phyloP scores from a whole-genome alignment of 2,329 filamentous ascomycete species.

The Penicillium sp. region DNA sequence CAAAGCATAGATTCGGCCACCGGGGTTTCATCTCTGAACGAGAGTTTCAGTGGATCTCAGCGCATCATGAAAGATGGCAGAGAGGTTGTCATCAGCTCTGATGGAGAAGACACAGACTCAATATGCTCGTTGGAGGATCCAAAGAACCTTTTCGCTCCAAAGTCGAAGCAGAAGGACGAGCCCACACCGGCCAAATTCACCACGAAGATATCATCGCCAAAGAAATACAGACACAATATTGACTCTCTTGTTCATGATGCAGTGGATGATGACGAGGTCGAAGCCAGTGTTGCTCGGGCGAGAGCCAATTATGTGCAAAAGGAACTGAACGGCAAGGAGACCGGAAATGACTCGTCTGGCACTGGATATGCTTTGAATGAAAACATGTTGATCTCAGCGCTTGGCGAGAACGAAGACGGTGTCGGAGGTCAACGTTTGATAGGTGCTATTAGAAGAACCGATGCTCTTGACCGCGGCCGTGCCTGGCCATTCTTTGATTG shows the following conservation, averaged over 20 bases:
- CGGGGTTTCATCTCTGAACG: constrained; percentile 17
- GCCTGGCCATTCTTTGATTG: constrained; percentile 58
- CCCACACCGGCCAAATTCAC: not conserved
- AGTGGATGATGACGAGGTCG: constrained; percentile 57
- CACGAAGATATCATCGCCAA: constrained; percentile 4
- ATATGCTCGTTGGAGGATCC: constrained; percentile 55
- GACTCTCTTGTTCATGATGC: constrained; percentile 61
- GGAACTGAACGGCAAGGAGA: not conserved
- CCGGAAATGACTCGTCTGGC: not conserved
- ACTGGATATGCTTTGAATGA: constrained; percentile 30
- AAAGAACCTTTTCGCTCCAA: constrained; percentile 36
- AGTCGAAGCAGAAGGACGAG: constrained; percentile 1
- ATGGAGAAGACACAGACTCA: constrained; percentile 66
- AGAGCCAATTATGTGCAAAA: constrained; percentile 30
- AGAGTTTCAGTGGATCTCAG: constrained; percentile 40
- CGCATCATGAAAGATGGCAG: constrained; percentile 57
- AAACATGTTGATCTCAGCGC: constrained; percentile 43
- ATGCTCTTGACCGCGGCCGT: constrained; percentile 54
- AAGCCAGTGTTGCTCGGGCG: constrained; percentile 49
- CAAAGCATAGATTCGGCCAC: constrained; percentile 16
- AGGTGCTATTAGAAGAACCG: constrained; percentile 59
- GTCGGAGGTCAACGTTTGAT: constrained; percentile 50
- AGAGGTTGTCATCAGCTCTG: constrained; percentile 62
- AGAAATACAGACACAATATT: constrained; percentile 61
- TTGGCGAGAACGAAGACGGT: constrained; percentile 44